Evolutionary conservation across 1,284 basidiomycete genomes (phyloP).

Genomic region (Ustilago tritici): DNA sequence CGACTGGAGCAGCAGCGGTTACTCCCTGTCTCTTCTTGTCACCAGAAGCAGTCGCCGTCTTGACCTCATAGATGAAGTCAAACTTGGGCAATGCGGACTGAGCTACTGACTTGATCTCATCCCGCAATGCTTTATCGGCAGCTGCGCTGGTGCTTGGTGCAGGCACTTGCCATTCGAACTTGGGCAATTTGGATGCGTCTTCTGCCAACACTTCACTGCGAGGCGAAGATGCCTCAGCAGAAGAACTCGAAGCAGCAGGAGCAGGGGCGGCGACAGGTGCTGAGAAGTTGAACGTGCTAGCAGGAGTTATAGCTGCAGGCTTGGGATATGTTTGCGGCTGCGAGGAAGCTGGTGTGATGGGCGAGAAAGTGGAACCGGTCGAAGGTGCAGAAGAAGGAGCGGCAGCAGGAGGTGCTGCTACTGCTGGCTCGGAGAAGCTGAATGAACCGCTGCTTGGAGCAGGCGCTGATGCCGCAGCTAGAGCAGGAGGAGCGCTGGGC

Average conservation of each 20-base stretch:
- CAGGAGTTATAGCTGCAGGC: slow-evolving; percentile 10
- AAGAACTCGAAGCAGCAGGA: not conserved
- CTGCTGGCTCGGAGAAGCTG: slow-evolving; percentile 23
- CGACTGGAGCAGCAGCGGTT: not conserved
- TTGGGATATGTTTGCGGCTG: slow-evolving; percentile 8
- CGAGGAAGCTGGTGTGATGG: slow-evolving; percentile 8
- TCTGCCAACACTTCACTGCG: slow-evolving; percentile 29
- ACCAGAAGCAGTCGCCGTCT: slow-evolving; percentile 2
- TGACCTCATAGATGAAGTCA: slow-evolving; percentile 41
- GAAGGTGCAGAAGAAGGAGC: not conserved
- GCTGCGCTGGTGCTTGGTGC: not conserved
- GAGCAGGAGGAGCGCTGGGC: slow-evolving; percentile 11
- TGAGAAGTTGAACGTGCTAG: slow-evolving; percentile 34
- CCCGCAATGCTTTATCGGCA: slow-evolving; percentile 27
- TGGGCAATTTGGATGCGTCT: slow-evolving; percentile 29
- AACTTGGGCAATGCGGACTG: slow-evolving; percentile 40
- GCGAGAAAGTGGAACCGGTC: slow-evolving; percentile 34
- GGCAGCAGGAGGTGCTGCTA: slow-evolving; percentile 16
- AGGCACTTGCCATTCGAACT: slow-evolving; percentile 30
- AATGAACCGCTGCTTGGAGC: slow-evolving; percentile 16
- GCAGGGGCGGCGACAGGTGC: slow-evolving; percentile 1
- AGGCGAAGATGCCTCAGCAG: slow-evolving; percentile 1
- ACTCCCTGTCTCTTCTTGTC: not conserved
- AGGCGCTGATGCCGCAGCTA: slow-evolving; percentile 5
- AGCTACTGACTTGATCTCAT: slow-evolving; percentile 41